phyloP scores from a whole-genome alignment of 441 rosid species.

The Viola pubescens region DNA sequence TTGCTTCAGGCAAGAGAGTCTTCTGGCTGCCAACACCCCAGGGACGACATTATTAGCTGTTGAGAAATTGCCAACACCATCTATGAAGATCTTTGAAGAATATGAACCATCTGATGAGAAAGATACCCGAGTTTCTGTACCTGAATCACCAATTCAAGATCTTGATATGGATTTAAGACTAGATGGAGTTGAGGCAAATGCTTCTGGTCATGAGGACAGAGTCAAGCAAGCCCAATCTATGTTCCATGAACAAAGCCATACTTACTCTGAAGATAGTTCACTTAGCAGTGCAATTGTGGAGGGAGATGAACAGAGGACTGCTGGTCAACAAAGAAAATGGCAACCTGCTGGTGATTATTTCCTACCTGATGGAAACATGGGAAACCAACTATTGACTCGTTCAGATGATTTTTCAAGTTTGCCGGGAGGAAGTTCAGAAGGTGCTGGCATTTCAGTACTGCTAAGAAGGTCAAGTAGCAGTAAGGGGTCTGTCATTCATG shows the following conservation, averaged over 20 bases:
- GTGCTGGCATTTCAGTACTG: conserved; percentile 57
- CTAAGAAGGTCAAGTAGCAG: conserved; percentile 75
- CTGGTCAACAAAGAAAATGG: conserved; percentile 28
- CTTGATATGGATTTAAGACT: conserved; percentile 10
- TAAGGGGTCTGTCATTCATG: conserved; percentile 63
- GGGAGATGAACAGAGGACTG: conserved; percentile 31
- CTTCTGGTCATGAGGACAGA: conserved; percentile 29
- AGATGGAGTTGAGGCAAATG: conserved; percentile 26
- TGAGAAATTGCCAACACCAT: conserved; percentile 22
- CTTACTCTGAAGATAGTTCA: conserved; percentile 31
- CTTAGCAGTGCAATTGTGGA: conserved; percentile 25
- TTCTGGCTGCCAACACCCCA: conserved; percentile 19
- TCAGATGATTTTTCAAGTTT: conserved; percentile 25
- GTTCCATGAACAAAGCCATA: conserved; percentile 23
- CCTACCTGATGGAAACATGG: conserved; percentile 26
- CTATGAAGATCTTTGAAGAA: conserved; percentile 30
- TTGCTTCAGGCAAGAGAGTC: conserved; percentile 46
- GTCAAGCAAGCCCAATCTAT: conserved; percentile 26
- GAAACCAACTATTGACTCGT: conserved; percentile 28
- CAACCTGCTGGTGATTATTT: conserved; percentile 31
- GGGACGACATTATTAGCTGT: conserved; percentile 26
- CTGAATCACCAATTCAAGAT: conserved; percentile 30
- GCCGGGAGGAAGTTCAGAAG: conserved; percentile 42
- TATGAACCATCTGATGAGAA: conserved; percentile 25
- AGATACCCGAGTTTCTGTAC: conserved; percentile 17